These are phyloP conservation scores for Neoboletus magnificus DNA, from an alignment of 768 basidiomycete species.

Conservation along the genomic window DNA sequence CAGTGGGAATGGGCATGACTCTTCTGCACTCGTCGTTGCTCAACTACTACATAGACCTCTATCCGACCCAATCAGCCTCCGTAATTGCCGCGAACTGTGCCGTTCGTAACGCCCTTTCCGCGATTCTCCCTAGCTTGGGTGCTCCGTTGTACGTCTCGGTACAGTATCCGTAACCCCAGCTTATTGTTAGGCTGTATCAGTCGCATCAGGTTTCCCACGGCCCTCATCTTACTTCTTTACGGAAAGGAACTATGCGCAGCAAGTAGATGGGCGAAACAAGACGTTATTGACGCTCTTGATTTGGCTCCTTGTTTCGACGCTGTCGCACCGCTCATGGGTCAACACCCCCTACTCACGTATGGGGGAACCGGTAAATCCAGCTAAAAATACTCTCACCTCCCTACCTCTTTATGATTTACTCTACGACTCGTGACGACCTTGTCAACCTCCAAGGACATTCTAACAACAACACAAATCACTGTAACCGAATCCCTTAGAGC, in stretches of 20 bases:
- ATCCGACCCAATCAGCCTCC: slow-evolving; percentile 22
- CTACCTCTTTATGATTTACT: background rate
- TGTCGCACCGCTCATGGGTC: slow-evolving; percentile 7
- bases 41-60: slow-evolving; percentile 28
- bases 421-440: slow-evolving; percentile 1
- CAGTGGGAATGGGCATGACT: slow-evolving; percentile 27
- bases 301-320: background rate
- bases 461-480: background rate
- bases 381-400: background rate
- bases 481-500: background rate
- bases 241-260: slow-evolving; percentile 14
- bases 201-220: slow-evolving; percentile 16
- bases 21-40: slow-evolving; percentile 24
- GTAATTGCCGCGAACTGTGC: slow-evolving; percentile 24
- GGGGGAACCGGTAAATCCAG: slow-evolving; percentile 7
- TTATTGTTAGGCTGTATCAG: slow-evolving; percentile 22
- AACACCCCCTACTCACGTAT: slow-evolving; percentile 6
- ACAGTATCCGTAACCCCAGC: slow-evolving; percentile 19
- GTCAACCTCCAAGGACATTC: background rate
- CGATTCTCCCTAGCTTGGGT: slow-evolving; percentile 19
- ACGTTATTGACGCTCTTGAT: background rate
- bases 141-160: slow-evolving; percentile 18
- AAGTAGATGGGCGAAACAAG: slow-evolving; percentile 22
- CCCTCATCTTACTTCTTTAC: slow-evolving; percentile 13
- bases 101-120: slow-evolving; percentile 12